A percentile compares a stretch with the other conserved stretches of the same genome.
These are phyloP conservation scores for Neurospora sp. DNA, from an alignment of 495 filamentous ascomycete species.

Conservation along the genomic window DNA sequence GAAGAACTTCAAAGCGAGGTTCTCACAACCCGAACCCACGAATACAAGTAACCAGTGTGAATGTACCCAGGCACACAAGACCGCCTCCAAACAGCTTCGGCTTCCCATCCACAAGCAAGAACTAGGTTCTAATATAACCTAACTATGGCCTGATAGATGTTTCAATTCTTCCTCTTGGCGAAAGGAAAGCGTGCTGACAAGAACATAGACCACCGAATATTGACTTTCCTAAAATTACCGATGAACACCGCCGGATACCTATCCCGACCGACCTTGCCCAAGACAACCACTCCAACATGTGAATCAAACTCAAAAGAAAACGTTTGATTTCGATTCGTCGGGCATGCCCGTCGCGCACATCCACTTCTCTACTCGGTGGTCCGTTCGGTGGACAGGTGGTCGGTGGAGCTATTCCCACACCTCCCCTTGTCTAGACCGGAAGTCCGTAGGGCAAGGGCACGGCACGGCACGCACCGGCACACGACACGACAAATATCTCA, in stretches of 20 bases:
- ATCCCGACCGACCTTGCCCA: background rate
- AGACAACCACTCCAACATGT: background rate
- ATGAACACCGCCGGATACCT: background rate
- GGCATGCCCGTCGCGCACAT: background rate
- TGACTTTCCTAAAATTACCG: background rate
- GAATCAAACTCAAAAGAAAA: background rate
- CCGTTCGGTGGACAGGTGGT: background rate
- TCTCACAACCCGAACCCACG: background rate
- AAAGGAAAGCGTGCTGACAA: background rate
- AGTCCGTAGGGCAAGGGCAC: background rate
- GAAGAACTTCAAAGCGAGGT: background rate
- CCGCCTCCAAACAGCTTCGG: background rate
- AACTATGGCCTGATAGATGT: background rate
- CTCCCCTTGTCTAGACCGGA: background rate
- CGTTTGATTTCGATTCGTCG: background rate
- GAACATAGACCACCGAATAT: background rate
- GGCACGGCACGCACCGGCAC: background rate
- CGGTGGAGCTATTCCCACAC: background rate
- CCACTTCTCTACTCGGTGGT: background rate
- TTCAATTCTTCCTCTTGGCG: background rate
- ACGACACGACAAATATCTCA: background rate
- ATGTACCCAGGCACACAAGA: background rate
- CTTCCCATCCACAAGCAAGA: background rate
- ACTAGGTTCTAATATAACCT: background rate
- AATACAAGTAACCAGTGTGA: background rate